Evolutionary conservation across 2,329 filamentous ascomycete genomes (phyloP), one percentile per base, ranked within the genome.

Genomic region (Leptographium galeiforme): DNA sequence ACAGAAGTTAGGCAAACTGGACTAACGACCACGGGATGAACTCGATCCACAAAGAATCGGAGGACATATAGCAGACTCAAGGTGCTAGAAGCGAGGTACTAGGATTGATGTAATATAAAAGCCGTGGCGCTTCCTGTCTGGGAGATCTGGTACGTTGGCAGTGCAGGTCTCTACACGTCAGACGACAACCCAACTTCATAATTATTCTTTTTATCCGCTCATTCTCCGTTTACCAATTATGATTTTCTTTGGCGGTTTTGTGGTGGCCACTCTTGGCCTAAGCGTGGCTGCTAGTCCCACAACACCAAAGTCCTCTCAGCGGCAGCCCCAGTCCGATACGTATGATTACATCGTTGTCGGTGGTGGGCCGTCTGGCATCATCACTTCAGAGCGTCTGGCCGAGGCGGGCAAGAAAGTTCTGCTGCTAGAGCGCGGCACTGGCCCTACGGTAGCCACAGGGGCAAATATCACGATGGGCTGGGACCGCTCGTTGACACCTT

Each of bases 271-370:
- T 7, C n/a, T 38, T 32, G 14, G 46, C 16, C 46, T 16, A n/a
- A 8, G 46, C 14, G 47, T 34, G 8, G 33, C 46, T 12, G n/a
- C n/a, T 12, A 36, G 19, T 11, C 3, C 44, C 4, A 53, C 48
- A 25, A 39, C 56, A 32, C 52, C 56, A 2, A 43, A 57, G 16
- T 55, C 59, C 54, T 61, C 73, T 13, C 34, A 36, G 34, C 34
- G 2, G 34, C 34, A 13, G 34, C 13, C 34, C 10, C 34, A 7
- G 34, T 36, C 34, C 34, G 13, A 36, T 18, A 32, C 44, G 0
- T 82, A 76, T 59, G 81, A 84, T 63, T 84, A 84, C 66, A 78
- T 85, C 51, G 70, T 85, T 34, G 73, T 82, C 34, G 81, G 81
- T 5, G 76, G 69, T n/a, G 81, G 81, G 57, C 77, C 80, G 7